These are phyloP conservation scores for Lactarius hengduanensis DNA, from an alignment of 768 basidiomycete genomes.

Conservation along the genomic window DNA sequence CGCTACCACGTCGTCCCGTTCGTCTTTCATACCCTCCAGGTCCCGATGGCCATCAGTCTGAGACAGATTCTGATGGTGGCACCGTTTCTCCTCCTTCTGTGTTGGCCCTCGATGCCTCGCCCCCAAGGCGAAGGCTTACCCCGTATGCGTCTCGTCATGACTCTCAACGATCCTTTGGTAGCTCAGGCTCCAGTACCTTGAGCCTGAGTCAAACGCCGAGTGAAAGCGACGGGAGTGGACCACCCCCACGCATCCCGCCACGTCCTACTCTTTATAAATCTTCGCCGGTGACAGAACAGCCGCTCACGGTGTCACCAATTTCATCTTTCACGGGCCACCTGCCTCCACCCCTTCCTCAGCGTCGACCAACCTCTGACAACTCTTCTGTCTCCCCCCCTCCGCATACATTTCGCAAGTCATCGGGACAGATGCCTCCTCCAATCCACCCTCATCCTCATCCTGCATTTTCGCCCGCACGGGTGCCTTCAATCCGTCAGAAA, in stretches of 20 bases:
- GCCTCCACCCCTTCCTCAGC: constrained; percentile 18
- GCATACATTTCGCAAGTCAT: constrained; percentile 1
- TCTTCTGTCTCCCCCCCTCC: background rate
- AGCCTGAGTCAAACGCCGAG: constrained; percentile 13
- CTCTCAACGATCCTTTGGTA: constrained; percentile 13
- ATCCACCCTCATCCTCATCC: constrained; percentile 9
- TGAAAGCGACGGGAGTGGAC: constrained; percentile 15
- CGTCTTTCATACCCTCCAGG: constrained; percentile 20
- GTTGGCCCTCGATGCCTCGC: background rate
- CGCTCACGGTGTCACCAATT: constrained; percentile 15
- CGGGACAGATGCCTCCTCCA: constrained; percentile 15
- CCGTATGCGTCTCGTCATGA: background rate
- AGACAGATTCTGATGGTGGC: constrained; percentile 7
- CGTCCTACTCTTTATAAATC: background rate
- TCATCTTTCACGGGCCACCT: background rate
- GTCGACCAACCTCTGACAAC: constrained; percentile 6
- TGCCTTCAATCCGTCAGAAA: background rate
- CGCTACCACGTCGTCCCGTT: constrained; percentile 17
- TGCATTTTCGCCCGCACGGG: constrained; percentile 6
- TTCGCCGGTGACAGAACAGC: background rate
- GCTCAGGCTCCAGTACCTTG: constrained; percentile 3
- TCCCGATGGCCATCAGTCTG: constrained; percentile 8
- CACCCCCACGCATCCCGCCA: constrained; percentile 16
- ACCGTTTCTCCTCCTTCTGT: constrained; percentile 5
- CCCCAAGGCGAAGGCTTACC: constrained; percentile 1